A percentile compares a stretch with the other conserved stretches of the same genome.
Evolutionary conservation across 2,329 filamentous ascomycete genomes (phyloP).

Genomic region (Trichoderma citrinoviride): DNA sequence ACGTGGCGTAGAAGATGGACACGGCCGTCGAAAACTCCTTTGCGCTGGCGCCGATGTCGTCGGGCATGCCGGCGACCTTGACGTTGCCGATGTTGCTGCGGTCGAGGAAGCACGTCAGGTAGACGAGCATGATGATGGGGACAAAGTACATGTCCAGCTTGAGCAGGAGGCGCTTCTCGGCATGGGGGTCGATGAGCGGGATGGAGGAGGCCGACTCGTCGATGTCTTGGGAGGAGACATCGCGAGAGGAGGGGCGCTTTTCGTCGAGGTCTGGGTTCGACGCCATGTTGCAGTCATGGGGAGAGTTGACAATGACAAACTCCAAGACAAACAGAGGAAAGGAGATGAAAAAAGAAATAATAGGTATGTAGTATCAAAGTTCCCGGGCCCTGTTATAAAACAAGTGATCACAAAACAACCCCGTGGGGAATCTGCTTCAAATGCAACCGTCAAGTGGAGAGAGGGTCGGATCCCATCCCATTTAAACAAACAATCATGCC

Average conservation of each 20-base stretch:
- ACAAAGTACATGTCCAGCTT: slow-evolving; percentile 36
- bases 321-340: not conserved
- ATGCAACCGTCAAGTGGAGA: not conserved
- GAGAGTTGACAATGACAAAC: too few relatives aligned
- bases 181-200: slow-evolving; percentile 30
- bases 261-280: not conserved
- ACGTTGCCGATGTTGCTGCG: slow-evolving; percentile 48
- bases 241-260: slow-evolving; percentile 8
- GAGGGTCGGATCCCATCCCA: not conserved
- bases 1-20: slow-evolving; percentile 35
- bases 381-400: not conserved
- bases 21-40: slow-evolving; percentile 35
- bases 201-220: slow-evolving; percentile 16
- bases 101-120: slow-evolving; percentile 55
- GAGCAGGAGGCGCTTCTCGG: slow-evolving; percentile 32
- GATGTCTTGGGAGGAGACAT: not conserved
- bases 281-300: not conserved
- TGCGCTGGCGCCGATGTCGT: slow-evolving; percentile 34
- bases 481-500: not conserved
- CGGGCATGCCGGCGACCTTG: slow-evolving; percentile 35
- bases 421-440: slow-evolving; percentile 9
- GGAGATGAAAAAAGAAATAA: not conserved
- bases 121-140: slow-evolving; percentile 54
- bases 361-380: not conserved
- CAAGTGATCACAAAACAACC: not conserved